These are phyloP conservation scores for Lentinula raphanica DNA, from an alignment of 768 basidiomycete species.

Conservation along the genomic window DNA sequence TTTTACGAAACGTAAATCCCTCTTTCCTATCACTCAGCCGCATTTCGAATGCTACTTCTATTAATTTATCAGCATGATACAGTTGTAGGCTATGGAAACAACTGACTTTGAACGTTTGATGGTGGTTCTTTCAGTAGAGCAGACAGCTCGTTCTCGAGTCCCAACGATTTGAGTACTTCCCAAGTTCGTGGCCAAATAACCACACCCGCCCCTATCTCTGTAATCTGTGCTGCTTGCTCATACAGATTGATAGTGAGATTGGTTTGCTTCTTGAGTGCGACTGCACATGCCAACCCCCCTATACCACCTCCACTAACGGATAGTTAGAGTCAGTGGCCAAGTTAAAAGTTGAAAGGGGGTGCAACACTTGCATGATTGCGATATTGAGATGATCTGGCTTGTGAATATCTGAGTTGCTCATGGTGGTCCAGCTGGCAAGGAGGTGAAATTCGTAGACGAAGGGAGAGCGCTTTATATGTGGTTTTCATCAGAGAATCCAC, in stretches of 20 bases:
- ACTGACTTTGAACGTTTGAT: constrained; percentile 1
- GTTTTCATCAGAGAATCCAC: too few species aligned
- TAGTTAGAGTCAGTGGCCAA: neutral
- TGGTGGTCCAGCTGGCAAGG: neutral
- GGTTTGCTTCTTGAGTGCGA: constrained; percentile 17
- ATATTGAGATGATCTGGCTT: neutral
- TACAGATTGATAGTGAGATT: constrained; percentile 25
- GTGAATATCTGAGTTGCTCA: neutral
- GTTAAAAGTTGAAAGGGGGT: too few species aligned
- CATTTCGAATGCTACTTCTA: constrained; percentile 19
- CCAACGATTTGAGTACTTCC: constrained; percentile 16
- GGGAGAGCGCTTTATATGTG: too few species aligned
- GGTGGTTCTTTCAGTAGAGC: neutral
- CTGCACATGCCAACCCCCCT: constrained; percentile 29
- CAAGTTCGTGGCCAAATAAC: constrained; percentile 23
- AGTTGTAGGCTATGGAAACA: too few species aligned
- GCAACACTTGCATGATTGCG: constrained; percentile 3
- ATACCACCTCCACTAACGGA: constrained; percentile 17
- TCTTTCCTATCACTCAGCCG: constrained; percentile 29
- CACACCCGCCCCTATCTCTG: constrained; percentile 31
- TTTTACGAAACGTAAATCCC: constrained; percentile 24
- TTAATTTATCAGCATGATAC: neutral
- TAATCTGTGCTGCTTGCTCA: constrained; percentile 28
- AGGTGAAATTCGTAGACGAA: too few species aligned
- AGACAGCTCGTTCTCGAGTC: constrained; percentile 20